Evolutionary conservation across 257 asterid species (phyloP).

Genomic region (Nicotiana noctiflora): DNA sequence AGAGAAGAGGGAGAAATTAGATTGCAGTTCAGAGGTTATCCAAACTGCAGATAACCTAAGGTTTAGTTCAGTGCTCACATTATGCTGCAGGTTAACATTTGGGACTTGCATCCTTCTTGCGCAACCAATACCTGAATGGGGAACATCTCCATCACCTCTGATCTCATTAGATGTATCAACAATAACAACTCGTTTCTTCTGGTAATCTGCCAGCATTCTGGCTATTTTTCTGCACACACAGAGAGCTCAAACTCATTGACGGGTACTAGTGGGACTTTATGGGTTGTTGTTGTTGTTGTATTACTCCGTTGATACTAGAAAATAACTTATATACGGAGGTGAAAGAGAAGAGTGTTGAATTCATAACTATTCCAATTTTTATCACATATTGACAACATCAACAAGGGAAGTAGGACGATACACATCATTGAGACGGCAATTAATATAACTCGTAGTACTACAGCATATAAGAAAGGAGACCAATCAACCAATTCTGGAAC

Average conservation of each 20-base stretch:
- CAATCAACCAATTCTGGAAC: no score
- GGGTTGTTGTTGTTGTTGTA: no score
- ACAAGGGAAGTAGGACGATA: no score
- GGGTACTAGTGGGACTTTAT: not conserved
- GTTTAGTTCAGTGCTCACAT: slow-evolving; percentile 41
- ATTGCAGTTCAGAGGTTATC: not conserved
- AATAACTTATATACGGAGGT: no score
- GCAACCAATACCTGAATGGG: slow-evolving; percentile 96
- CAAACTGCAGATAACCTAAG: not conserved
- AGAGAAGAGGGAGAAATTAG: not conserved
- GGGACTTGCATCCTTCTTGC: slow-evolving; percentile 99
- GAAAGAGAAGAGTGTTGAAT: no score
- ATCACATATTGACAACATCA: no score
- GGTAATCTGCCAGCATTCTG: slow-evolving; percentile 88
- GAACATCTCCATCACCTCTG: slow-evolving; percentile 97
- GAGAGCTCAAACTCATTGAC: not conserved
- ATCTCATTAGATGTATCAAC: slow-evolving; percentile 98
- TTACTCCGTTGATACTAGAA: no score
- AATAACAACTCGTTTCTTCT: slow-evolving; percentile 80
- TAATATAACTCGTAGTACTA: no score
- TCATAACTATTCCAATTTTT: no score
- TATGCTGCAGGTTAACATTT: slow-evolving; percentile 89
- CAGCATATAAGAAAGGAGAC: no score
- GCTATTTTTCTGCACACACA: slow-evolving; percentile 72
- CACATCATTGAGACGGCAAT: no score